phyloP scores from a whole-genome alignment of 1,284 basidiomycete species.

The Puccinia sorghi region DNA sequence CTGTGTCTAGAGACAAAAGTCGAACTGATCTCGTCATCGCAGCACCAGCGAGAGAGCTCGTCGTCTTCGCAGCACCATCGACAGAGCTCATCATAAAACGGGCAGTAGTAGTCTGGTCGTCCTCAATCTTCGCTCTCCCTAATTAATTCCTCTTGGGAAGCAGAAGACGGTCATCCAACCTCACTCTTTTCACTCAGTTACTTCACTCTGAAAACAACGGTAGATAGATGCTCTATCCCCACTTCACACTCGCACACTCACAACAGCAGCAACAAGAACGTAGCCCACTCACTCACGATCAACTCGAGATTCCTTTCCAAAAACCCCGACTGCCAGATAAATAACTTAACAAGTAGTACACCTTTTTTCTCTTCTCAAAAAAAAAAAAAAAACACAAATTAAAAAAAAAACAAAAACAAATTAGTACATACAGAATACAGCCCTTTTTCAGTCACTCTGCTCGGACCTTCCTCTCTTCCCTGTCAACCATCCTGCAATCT shows the following conservation, averaged over 20 bases:
- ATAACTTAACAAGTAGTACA: not conserved
- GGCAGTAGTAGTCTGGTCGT: no score
- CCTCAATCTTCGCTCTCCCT: no score
- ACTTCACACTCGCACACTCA: not conserved
- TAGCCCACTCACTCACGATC: not conserved
- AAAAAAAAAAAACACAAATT: not conserved
- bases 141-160: no score
- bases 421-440: not conserved
- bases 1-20: no score
- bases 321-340: not conserved
- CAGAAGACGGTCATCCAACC: not conserved
- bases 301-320: not conserved
- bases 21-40: no score
- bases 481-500: not conserved
- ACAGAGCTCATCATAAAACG: no score
- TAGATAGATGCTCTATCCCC: not conserved
- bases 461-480: not conserved
- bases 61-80: no score
- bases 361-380: not conserved
- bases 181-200: not conserved
- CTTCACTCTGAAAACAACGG: not conserved
- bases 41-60: no score
- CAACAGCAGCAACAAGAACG: not conserved
- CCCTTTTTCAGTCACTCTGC: not conserved
- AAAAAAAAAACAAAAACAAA: not conserved